Base-by-base conservation (phyloP, 305 asterid species). In the Solanum chacoense region DNA sequence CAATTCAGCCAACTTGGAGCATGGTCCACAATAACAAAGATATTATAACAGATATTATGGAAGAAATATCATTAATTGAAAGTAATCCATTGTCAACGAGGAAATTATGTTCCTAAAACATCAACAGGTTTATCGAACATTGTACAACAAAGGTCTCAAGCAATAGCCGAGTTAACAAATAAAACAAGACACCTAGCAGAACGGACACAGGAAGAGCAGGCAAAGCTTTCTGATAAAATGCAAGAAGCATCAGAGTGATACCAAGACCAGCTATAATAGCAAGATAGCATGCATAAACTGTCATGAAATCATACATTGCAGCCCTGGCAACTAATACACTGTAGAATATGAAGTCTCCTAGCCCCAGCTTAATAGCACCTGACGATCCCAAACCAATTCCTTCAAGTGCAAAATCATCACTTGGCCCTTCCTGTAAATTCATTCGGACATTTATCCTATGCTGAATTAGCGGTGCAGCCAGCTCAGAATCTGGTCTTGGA, bases 201-300 rank as follows among this genome's bases (percentile, higher is more conserved):
- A 96, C 65, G 20, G 99, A 97, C 81, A 97, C 94, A 2, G 99
- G 99, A 59, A 96, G 99, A 22, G 99, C 99, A 12, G 99, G 99
- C 92, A 97, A 94, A 90, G 99, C 99, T 94, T 97, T 97, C 87
- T 95, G 95, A 92, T 94, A 97, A 76, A 95, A 88, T 11, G 99
- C 99, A 26, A 97, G 99, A 81, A 97, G 98, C 91, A 95, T 87
- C 88, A 97, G 92, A 83, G 99, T 95, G 84, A 96, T 65, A 90
- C 99, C 99, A 59, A 97, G 98, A 91, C 99, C 99, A 77, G 99
- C 98, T 85, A 97, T 90, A 89, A 97, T 93, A 10, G 99, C 98
- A 89, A 97, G 98, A 91, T 96, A 97, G 90, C 99, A 95, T 0
- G 99, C 99, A 89, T 97, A 97, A 75, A 96, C 98, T 0, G 99